Evolutionary conservation across 2,329 filamentous ascomycete species (phyloP).

Genomic region (Plenodomus tracheiphilus): DNA sequence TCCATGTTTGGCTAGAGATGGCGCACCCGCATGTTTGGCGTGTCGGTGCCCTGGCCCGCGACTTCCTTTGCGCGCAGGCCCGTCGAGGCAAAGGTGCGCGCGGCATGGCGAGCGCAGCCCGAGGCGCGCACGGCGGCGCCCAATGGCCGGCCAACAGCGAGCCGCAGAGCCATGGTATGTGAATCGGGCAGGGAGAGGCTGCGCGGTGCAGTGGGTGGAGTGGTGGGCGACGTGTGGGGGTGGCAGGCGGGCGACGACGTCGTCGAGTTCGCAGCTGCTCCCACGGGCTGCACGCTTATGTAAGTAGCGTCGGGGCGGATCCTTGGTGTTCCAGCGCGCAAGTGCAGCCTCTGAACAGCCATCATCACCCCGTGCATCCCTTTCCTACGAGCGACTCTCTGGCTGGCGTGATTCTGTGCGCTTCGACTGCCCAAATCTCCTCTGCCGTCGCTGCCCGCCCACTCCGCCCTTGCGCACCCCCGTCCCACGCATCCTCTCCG

Average conservation of each 20-base stretch:
- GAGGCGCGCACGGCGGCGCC: conserved; percentile 41
- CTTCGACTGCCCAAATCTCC: no score
- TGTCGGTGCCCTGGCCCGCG: conserved; percentile 45
- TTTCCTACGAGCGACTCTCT: conserved; percentile 19
- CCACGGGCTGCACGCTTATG: conserved; percentile 15
- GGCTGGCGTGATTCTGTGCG: conserved; percentile 37
- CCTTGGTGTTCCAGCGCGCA: conserved; percentile 19
- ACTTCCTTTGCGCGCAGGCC: conserved; percentile 50
- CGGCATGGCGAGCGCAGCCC: conserved; percentile 33
- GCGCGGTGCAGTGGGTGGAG: conserved; percentile 27
- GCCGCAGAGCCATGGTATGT: conserved; percentile 47
- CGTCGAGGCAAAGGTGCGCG: conserved; percentile 50
- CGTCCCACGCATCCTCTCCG: conserved; percentile 16
- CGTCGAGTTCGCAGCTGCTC: conserved; percentile 18
- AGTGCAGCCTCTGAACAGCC: conserved; percentile 28
- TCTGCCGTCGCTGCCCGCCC: conserved; percentile 19
- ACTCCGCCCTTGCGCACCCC: conserved; percentile 6
- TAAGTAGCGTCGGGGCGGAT: conserved; percentile 15
- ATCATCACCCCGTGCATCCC: conserved; percentile 27
- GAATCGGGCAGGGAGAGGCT: conserved; percentile 19
- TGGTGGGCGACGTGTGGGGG: conserved; percentile 23
- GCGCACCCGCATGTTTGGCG: conserved; percentile 53
- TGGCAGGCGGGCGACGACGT: conserved; percentile 25
- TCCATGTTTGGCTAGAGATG: not conserved
- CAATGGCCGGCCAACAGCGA: conserved; percentile 46